A percentile compares a stretch with the other conserved stretches of the same genome.
These are phyloP conservation scores for Boechera divaricarpa DNA, from an alignment of 345 rosid species.

Conservation along the genomic window DNA sequence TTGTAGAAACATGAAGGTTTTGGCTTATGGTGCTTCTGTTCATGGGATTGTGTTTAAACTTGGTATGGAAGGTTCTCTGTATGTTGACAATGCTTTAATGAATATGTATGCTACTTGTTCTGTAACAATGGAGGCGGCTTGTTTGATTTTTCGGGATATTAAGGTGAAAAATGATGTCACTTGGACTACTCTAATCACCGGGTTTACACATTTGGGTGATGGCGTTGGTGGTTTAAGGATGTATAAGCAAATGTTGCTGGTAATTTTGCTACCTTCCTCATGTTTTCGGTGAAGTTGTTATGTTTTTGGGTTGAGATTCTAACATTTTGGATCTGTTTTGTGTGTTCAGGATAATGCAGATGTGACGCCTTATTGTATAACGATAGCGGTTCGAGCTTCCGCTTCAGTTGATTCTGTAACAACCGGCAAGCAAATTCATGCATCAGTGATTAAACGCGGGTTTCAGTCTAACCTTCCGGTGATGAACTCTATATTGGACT, in stretches of 20 bases:
- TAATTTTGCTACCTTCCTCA: constrained; percentile 39
- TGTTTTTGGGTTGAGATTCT: neutral
- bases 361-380: constrained; percentile 67
- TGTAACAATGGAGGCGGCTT: constrained; percentile 63
- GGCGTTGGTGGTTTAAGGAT: constrained; percentile 65
- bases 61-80: constrained; percentile 64
- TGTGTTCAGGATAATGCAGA: constrained; percentile 64
- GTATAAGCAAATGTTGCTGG: constrained; percentile 71
- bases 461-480: constrained; percentile 74
- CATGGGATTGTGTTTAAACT: constrained; percentile 70
- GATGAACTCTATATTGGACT: constrained; percentile 83
- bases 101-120: constrained; percentile 78
- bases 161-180: constrained; percentile 64
- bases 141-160: constrained; percentile 59
- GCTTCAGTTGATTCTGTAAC: constrained; percentile 61
- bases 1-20: constrained; percentile 66
- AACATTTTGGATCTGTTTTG: constrained; percentile 26
- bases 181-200: constrained; percentile 86
- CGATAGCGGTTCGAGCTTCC: constrained; percentile 87
- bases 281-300: neutral
- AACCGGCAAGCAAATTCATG: constrained; percentile 74
- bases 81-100: constrained; percentile 73
- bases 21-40: constrained; percentile 60
- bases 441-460: constrained; percentile 61
- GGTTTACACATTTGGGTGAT: constrained; percentile 78